A percentile compares a stretch with the other conserved stretches of the same genome.
Conservation (phyloP, 768 basidiomycete genomes). For the Cyclocybe aegerita region DNA sequence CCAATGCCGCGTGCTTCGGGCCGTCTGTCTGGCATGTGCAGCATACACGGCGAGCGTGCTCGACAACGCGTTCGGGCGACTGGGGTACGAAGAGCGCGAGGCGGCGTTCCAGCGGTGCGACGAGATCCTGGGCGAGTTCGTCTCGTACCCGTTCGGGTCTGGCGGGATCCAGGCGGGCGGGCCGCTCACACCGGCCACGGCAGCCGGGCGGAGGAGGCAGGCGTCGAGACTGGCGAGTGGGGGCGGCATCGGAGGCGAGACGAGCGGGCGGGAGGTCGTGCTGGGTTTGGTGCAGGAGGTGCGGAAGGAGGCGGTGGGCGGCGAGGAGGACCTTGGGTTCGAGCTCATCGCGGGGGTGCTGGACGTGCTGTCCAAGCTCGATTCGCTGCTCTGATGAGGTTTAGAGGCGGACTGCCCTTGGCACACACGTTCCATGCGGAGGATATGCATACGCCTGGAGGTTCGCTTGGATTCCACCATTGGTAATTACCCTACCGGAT, state of each 20-base stretch:
- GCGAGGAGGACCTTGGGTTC: conserved; percentile 81
- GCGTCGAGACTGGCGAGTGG: conserved; percentile 56
- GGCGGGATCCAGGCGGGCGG: conserved; percentile 27
- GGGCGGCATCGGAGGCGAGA: conserved; percentile 33
- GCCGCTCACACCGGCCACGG: conserved; percentile 28
- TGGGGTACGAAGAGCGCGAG: conserved; percentile 93
- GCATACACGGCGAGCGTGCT: conserved; percentile 94
- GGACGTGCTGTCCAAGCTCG: conserved; percentile 90
- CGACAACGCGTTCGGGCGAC: conserved; percentile 87
- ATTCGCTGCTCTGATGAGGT: conserved; percentile 63
- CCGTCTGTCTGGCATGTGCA: conserved; percentile 85
- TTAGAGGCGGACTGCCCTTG: too few relatives aligned
- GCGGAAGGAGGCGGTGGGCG: conserved; percentile 62
- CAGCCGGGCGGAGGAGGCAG: conserved; percentile 34
- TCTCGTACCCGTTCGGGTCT: conserved; percentile 80
- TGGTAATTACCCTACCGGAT: too few relatives aligned
- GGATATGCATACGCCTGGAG: too few relatives aligned
- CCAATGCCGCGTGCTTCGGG: conserved; percentile 76
- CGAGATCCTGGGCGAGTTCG: conserved; percentile 91
- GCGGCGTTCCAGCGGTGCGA: conserved; percentile 92
- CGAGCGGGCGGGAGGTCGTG: conserved; percentile 59
- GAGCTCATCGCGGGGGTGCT: conserved; percentile 92
- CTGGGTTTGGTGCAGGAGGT: conserved; percentile 75
- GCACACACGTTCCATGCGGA: too few relatives aligned
- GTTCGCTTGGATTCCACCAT: too few relatives aligned